Evolutionary conservation across 768 basidiomycete genomes (phyloP).

Genomic region (Nidularia sp.): DNA sequence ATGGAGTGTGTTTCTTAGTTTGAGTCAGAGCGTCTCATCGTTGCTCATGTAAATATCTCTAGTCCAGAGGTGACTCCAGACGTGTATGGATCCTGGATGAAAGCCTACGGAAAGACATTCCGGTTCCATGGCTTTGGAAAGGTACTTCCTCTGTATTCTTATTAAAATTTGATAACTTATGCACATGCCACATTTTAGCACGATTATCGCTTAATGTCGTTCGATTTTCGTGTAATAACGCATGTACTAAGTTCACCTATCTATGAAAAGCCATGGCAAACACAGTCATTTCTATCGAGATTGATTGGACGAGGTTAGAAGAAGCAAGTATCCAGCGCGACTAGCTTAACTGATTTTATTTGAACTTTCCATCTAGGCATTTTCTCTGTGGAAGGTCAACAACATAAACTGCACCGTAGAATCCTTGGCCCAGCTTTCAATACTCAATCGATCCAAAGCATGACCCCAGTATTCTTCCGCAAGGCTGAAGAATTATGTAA

Average conservation of each 20-base stretch:
- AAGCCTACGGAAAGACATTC: conserved; percentile 45
- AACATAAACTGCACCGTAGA: conserved; percentile 42
- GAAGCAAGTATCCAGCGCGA: too few relatives aligned
- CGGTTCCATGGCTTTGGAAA: conserved; percentile 52
- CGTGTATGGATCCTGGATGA: conserved; percentile 39
- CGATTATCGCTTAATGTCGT: conserved; percentile 50
- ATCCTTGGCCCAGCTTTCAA: conserved; percentile 50
- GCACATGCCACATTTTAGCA: conserved; percentile 24
- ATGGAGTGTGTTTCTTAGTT: conserved; percentile 38
- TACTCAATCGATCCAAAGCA: conserved; percentile 34
- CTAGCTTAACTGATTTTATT: too few relatives aligned
- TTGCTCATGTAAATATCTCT: conserved; percentile 1
- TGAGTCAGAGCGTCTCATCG: not conserved
- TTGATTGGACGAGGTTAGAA: conserved; percentile 51
- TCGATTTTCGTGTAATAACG: conserved; percentile 43
- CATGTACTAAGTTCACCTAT: conserved; percentile 43
- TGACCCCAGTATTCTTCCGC: conserved; percentile 43
- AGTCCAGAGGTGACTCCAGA: conserved; percentile 39
- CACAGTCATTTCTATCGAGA: conserved; percentile 39
- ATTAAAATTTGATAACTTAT: not conserved
- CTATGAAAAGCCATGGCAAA: conserved; percentile 59
- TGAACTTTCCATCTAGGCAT: too few relatives aligned
- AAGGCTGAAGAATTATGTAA: conserved; percentile 49
- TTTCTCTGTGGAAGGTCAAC: conserved; percentile 48
- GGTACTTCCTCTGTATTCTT: conserved; percentile 18